phyloP scores from a whole-genome alignment of 208 protist species.

The Trypanosoma brucei region DNA sequence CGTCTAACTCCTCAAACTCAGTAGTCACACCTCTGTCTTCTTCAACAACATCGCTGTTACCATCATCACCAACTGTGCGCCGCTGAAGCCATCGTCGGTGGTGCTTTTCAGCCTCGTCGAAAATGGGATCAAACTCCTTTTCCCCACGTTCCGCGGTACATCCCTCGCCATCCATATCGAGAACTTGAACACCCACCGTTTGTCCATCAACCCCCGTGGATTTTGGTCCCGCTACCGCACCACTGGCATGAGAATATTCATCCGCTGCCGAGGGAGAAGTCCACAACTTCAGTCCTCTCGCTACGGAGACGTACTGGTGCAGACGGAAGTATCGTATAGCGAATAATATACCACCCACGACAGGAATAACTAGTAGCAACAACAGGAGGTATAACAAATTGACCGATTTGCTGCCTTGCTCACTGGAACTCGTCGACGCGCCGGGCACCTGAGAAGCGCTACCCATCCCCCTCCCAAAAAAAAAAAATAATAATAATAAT shows the following conservation, averaged over 20 bases:
- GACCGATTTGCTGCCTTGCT: constrained; percentile 1
- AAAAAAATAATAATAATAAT: no score
- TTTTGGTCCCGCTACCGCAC: no score
- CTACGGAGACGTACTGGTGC: constrained; percentile 27
- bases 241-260: no score
- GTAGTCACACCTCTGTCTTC: background rate
- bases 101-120: constrained; percentile 42
- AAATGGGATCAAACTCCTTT: constrained; percentile 63
- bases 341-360: constrained; percentile 23
- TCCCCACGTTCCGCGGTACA: background rate
- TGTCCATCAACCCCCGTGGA: background rate
- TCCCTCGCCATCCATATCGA: background rate
- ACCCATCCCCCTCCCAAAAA: no score
- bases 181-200: constrained; percentile 8
- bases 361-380: constrained; percentile 42
- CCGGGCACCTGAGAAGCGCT: no score
- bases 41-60: constrained; percentile 11
- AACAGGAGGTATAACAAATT: constrained; percentile 22
- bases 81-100: constrained; percentile 35
- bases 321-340: constrained; percentile 28
- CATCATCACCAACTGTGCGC: constrained; percentile 14
- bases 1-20: background rate
- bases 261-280: constrained; percentile 3
- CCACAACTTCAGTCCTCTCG: constrained; percentile 36
- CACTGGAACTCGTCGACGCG: background rate